phyloP scores from a whole-genome alignment of 345 rosid genomes.

The Eucalyptus cloeziana region DNA sequence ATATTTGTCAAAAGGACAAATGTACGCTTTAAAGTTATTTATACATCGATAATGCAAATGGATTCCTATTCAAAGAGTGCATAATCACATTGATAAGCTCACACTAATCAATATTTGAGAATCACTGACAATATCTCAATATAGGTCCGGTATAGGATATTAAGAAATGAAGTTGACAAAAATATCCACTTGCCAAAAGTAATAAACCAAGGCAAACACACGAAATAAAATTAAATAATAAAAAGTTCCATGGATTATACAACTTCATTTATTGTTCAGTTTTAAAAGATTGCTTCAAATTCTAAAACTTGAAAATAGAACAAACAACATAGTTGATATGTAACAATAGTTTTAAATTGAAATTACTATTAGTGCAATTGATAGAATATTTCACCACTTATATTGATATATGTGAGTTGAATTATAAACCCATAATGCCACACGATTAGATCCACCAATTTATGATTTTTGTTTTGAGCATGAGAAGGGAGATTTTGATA shows the following conservation, averaged over 20 bases:
- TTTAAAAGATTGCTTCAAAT: neutral
- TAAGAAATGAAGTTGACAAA: neutral
- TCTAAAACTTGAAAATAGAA: neutral
- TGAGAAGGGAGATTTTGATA: neutral
- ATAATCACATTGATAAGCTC: too few relatives aligned
- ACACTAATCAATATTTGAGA: too few relatives aligned
- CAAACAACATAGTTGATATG: neutral
- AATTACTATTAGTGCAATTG: neutral
- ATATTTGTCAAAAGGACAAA: too few relatives aligned
- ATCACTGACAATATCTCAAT: too few relatives aligned
- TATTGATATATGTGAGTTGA: neutral
- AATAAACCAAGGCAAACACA: neutral
- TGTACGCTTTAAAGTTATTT: too few relatives aligned
- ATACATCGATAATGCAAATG: neutral
- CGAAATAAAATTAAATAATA: neutral
- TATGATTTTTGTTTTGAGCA: neutral
- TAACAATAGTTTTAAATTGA: neutral
- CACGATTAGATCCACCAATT: neutral
- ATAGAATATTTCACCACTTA: too few relatives aligned
- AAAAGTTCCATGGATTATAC: neutral
- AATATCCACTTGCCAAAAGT: neutral
- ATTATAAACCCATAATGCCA: neutral
- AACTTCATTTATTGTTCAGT: too few relatives aligned
- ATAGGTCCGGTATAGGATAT: too few relatives aligned
- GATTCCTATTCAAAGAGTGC: too few relatives aligned